phyloP scores from a whole-genome alignment of 805 yeast species.

The Pichia heedii region DNA sequence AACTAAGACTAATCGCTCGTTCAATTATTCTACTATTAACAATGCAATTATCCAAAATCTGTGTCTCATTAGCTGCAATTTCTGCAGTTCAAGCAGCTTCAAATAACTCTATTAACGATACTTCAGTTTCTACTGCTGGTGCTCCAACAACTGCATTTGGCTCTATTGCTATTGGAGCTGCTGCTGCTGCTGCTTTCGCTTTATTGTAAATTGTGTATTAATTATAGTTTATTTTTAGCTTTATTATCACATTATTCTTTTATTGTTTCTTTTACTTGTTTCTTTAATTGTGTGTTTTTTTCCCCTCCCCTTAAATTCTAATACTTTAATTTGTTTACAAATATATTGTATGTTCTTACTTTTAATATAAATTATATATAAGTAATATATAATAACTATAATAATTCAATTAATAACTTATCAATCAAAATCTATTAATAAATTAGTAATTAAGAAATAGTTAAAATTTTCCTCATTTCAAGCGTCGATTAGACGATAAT shows the following conservation, averaged over 20 bases:
- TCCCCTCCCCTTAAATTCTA: too few species aligned
- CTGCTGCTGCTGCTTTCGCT: slow-evolving; percentile 73
- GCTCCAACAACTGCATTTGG: slow-evolving; percentile 36
- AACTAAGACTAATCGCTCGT: background rate
- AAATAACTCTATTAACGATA: slow-evolving; percentile 32
- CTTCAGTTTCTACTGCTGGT: slow-evolving; percentile 36
- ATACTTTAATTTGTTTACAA: too few species aligned
- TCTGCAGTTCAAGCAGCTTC: slow-evolving; percentile 58
- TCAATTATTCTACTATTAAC: background rate
- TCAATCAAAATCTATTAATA: too few species aligned
- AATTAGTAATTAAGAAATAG: too few species aligned
- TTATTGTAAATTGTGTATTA: slow-evolving; percentile 26
- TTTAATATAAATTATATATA: too few species aligned
- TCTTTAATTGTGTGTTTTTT: too few species aligned
- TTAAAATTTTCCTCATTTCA: too few species aligned
- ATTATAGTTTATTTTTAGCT: too few species aligned
- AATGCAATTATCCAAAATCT: slow-evolving; percentile 69
- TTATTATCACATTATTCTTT: too few species aligned
- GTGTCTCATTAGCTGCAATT: slow-evolving; percentile 61
- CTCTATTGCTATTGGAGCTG: slow-evolving; percentile 75
- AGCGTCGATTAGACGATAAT: background rate
- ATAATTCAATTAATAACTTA: background rate
- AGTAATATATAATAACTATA: too few species aligned
- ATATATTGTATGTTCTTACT: too few species aligned
- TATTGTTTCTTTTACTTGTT: too few species aligned